Evolutionary conservation across 495 filamentous ascomycete species (phyloP), one percentile per base, ranked within the genome.

Genomic region (Lentithecium fluviatile): DNA sequence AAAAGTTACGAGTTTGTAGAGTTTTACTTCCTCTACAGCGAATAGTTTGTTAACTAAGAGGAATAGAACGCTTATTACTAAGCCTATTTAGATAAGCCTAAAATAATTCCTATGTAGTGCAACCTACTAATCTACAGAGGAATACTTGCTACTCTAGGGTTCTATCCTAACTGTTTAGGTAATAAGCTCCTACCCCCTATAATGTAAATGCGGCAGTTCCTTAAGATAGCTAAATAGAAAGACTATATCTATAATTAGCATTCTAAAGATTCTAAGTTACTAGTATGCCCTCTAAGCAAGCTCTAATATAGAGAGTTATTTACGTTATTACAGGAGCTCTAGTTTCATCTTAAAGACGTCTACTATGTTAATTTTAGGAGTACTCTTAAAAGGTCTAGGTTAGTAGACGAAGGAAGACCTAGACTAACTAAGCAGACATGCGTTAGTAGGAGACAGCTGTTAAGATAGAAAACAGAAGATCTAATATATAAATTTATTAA

Each of bases 231-330:
- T 49, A 49, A 49, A 49, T 49, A 49, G 46, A 49, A 49, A 49
- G 46, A 52, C 15, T 52, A 52, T 52, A 52, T 52, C 49, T 52
- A 52, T 52, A 52, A 52, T 36, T 52, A 52, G 49, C 24, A 52
- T 34, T 52, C 49, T 52, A 52, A 52, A 52, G 49, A 52, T 32
- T 52, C 26, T 52, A 52, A 52, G 49, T 52, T 20, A 25, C 49
- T 52, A 52, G 19, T 52, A 52, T 52, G 17, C 49, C 29, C 49
- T 52, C 19, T 52, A 52, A 13, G 29, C 17, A 52, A 52, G 49
- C 49, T 52, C 49, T 36, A 52, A 34, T 52, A 52, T 52, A 52
- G 29, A 52, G 49, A 52, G 49, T 52, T 34, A 36, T 52, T 52
- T 52, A 52, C 24, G 24, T 52, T 36, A 52, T 52, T 34, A 17